Percentiles rank a stretch among this genome's conserved stretches.
These are phyloP conservation scores for Tetracladium maxilliforme DNA, from an alignment of 2,329 filamentous ascomycete genomes.

Conservation along the genomic window DNA sequence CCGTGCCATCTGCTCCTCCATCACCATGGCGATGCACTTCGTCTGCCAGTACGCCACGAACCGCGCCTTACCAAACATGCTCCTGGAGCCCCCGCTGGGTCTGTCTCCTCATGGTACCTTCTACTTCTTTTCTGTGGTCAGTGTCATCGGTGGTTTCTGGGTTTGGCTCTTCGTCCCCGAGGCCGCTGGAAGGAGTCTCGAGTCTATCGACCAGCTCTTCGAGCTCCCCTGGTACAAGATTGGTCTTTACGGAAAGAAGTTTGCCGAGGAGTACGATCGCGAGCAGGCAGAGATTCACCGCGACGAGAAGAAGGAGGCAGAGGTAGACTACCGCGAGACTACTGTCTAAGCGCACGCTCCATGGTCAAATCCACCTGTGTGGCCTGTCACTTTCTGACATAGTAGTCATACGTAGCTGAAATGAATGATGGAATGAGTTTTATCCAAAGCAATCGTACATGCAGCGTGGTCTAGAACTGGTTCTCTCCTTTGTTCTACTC, in stretches of 20 bases:
- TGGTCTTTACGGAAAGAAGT: slow-evolving; percentile 9
- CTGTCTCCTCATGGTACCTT: slow-evolving; percentile 39
- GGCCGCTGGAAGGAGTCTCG: slow-evolving; percentile 24
- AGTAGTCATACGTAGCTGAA: too few species aligned
- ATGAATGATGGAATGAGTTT: too few species aligned
- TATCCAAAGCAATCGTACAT: too few species aligned
- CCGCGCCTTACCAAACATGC: slow-evolving; percentile 38
- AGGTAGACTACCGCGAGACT: too few species aligned
- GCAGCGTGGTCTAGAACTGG: too few species aligned
- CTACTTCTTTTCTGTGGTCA: slow-evolving; percentile 37
- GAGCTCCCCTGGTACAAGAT: slow-evolving; percentile 4
- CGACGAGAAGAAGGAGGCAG: too few species aligned
- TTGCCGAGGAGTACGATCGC: slow-evolving; percentile 6
- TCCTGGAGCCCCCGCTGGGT: slow-evolving; percentile 23
- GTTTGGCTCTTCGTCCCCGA: slow-evolving; percentile 37
- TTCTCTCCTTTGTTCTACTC: too few species aligned
- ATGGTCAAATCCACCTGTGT: too few species aligned
- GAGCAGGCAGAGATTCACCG: too few species aligned
- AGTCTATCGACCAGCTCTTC: slow-evolving; percentile 4
- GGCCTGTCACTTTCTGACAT: too few species aligned
- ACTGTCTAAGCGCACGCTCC: too few species aligned
- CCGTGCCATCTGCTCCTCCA: slow-evolving; percentile 28
- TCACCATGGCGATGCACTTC: slow-evolving; percentile 41
- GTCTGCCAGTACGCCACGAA: slow-evolving; percentile 38
- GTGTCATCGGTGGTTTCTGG: slow-evolving; percentile 33